These are phyloP conservation scores for Tuber umbilicatum DNA, from an alignment of 495 filamentous ascomycete genomes.

Conservation along the genomic window DNA sequence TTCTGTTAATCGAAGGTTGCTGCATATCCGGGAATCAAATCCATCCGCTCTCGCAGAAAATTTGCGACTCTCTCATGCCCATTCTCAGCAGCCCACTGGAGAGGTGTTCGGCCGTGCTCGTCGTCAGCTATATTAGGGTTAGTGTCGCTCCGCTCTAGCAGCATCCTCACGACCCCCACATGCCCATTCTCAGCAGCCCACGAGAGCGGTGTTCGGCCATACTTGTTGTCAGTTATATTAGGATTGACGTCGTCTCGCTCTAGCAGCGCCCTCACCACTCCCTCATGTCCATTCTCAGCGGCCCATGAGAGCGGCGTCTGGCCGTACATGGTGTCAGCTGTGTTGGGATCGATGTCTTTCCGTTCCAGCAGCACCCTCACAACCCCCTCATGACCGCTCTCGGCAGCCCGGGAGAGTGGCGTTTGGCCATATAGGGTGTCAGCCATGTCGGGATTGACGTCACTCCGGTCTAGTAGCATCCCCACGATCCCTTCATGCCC, in stretches of 20 bases:
- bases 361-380: slow-evolving; percentile 22
- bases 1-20: no score
- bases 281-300: slow-evolving; percentile 43
- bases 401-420: slow-evolving; percentile 43
- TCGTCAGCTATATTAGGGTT: no score
- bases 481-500: slow-evolving; percentile 44
- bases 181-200: no score
- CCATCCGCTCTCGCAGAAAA: no score
- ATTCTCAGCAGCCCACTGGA: no score
- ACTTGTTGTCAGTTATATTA: slow-evolving; percentile 4
- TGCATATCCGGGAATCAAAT: no score
- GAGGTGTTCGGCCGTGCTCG: no score
- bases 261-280: slow-evolving; percentile 34
- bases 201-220: no score
- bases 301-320: slow-evolving; percentile 43
- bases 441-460: slow-evolving; percentile 11
- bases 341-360: slow-evolving; percentile 8
- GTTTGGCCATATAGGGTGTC: slow-evolving; percentile 24
- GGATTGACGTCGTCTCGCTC: slow-evolving; percentile 9
- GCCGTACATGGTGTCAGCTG: slow-evolving; percentile 13
- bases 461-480: slow-evolving; percentile 9
- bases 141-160: no score
- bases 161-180: no score
- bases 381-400: slow-evolving; percentile 44
- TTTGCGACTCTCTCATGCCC: no score